Evolutionary conservation across 495 filamentous ascomycete genomes (phyloP).

Genomic region (Penicillium lagena): DNA sequence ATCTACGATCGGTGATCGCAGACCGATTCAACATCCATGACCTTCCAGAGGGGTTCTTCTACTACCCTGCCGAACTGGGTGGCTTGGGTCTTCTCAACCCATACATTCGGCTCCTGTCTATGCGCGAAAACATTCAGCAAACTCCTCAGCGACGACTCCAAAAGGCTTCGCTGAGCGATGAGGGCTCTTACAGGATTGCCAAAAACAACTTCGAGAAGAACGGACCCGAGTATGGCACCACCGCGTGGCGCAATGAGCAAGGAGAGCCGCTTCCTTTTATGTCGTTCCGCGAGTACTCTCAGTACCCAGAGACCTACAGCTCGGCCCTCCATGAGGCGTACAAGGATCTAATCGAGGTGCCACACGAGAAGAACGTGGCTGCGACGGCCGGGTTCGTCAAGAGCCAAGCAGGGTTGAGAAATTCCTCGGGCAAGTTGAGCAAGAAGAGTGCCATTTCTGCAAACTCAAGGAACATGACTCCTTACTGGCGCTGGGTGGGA

Average conservation of each 20-base stretch:
- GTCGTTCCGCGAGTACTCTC: constrained; percentile 46
- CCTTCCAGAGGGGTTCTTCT: constrained; percentile 65
- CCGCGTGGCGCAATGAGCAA: constrained; percentile 4
- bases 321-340: constrained; percentile 24
- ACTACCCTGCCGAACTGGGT: constrained; percentile 54
- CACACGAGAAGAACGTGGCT: constrained; percentile 26
- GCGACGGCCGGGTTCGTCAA: constrained; percentile 19
- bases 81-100: constrained; percentile 53
- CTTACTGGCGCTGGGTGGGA: constrained; percentile 59
- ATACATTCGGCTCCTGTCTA: constrained; percentile 45
- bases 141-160: constrained; percentile 38
- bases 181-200: constrained; percentile 35
- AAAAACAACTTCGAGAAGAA: constrained; percentile 39
- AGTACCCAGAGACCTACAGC: constrained; percentile 44
- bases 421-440: not conserved
- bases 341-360: constrained; percentile 28
- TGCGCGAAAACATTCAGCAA: constrained; percentile 45
- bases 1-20: constrained; percentile 48
- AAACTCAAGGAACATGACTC: constrained; percentile 36
- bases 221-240: constrained; percentile 4
- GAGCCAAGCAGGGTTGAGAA: constrained; percentile 18
- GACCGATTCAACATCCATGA: constrained; percentile 47
- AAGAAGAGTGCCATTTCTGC: constrained; percentile 18
- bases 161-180: constrained; percentile 38
- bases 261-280: constrained; percentile 37